These are phyloP conservation scores for Lachancea waltii DNA, from an alignment of 805 yeast species.

Conservation along the genomic window DNA sequence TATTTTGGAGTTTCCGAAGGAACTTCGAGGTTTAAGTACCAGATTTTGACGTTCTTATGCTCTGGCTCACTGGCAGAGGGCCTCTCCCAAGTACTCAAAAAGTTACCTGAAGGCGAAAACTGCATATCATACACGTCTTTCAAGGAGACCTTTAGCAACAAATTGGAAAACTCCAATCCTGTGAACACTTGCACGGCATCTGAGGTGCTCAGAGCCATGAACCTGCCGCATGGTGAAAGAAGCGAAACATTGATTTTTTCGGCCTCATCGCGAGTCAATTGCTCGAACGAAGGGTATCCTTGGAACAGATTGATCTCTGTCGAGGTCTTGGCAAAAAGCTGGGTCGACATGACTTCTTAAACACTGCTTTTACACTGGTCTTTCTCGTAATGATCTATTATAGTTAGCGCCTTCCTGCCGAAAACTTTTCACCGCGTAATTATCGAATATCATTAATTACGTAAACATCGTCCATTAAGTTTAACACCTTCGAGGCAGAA, in stretches of 20 bases:
- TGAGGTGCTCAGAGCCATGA: conserved; percentile 29
- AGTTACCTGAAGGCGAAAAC: conserved; percentile 85
- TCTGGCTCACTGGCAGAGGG: conserved; percentile 70
- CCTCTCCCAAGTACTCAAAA: conserved; percentile 82
- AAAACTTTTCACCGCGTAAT: neutral
- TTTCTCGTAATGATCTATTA: conserved; percentile 10
- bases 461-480: neutral
- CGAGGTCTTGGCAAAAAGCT: conserved; percentile 30
- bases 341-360: conserved; percentile 27
- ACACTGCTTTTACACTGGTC: conserved; percentile 11
- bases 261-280: conserved; percentile 6
- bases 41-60: conserved; percentile 72
- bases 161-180: conserved; percentile 23
- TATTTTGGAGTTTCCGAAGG: conserved; percentile 28
- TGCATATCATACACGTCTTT: conserved; percentile 72
- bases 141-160: conserved; percentile 31
- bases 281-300: conserved; percentile 29
- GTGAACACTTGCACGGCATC: conserved; percentile 23
- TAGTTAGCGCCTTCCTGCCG: neutral
- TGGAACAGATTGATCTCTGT: conserved; percentile 32
- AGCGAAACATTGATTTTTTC: conserved; percentile 20
- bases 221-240: conserved; percentile 33
- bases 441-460: neutral
- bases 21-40: conserved; percentile 48
- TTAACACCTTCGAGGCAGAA: no score